A percentile compares a stretch with the other conserved stretches of the same genome.
These are phyloP conservation scores for Aspergillus panamensis DNA, from an alignment of 495 filamentous ascomycete species.

Conservation along the genomic window DNA sequence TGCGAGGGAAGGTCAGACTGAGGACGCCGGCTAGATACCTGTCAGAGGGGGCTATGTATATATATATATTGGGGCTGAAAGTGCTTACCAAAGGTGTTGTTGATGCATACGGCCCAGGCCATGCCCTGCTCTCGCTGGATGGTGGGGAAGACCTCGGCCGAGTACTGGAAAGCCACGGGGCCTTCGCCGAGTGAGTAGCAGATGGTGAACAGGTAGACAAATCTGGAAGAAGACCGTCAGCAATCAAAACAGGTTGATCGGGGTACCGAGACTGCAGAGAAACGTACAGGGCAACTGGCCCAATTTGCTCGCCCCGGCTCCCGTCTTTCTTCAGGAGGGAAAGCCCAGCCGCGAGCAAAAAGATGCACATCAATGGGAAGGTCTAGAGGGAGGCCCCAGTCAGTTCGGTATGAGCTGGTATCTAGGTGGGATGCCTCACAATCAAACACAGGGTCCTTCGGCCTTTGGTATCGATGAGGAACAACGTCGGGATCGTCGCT, in stretches of 20 bases:
- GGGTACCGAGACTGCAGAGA: background rate
- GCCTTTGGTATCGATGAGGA: slow-evolving; percentile 74
- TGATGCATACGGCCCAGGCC: slow-evolving; percentile 46
- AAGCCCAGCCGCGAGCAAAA: slow-evolving; percentile 66
- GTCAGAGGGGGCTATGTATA: slow-evolving; percentile 10
- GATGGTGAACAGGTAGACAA: slow-evolving; percentile 42
- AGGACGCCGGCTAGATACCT: slow-evolving; percentile 35
- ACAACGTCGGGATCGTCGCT: slow-evolving; percentile 64
- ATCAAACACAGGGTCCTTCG: slow-evolving; percentile 56
- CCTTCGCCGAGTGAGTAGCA: slow-evolving; percentile 48
- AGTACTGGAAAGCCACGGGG: slow-evolving; percentile 51
- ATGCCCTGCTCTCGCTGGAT: slow-evolving; percentile 46
- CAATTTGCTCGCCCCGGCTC: slow-evolving; percentile 20
- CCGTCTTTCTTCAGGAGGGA: slow-evolving; percentile 41
- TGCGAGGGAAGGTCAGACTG: slow-evolving; percentile 49
- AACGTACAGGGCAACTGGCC: slow-evolving; percentile 32
- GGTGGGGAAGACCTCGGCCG: slow-evolving; percentile 49
- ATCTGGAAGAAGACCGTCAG: slow-evolving; percentile 19
- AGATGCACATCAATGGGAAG: slow-evolving; percentile 73
- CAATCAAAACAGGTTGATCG: background rate
- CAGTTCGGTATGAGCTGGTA: background rate
- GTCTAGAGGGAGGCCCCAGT: slow-evolving; percentile 60
- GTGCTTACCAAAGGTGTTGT: slow-evolving; percentile 41
- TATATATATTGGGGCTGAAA: background rate
- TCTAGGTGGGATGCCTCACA: slow-evolving; percentile 25